Base-by-base conservation (phyloP, 192 early-diverging fungal species). In the Gryganskiella cystojenkinii region DNA sequence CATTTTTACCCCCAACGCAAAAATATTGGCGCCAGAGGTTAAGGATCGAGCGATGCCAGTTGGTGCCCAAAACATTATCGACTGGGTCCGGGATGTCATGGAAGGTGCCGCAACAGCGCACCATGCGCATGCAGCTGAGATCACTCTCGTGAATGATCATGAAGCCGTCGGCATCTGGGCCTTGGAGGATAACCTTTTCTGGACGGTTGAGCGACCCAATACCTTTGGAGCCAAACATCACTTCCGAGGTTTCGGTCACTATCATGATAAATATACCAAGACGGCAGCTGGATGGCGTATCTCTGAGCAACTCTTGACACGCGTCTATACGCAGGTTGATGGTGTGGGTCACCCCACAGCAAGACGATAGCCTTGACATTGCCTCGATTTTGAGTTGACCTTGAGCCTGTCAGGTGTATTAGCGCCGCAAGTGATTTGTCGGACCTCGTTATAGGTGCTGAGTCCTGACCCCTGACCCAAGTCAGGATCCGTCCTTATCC, bases 21-120 rank as follows among this genome's bases (percentile, higher is more conserved):
- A 49, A 49, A 49, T 49, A 49, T 49, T 14, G 47, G 47, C 47
- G 7, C 47, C 47, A 19, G 47, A 49, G 22, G 47, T n/a, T 49
- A n/a, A 6, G 47, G 47, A 49, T 49, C 47, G 47, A 14, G 47
- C 19, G 47, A 49, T 49, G 19, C 19, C 47, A 19, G 47, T 20
- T 49, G 47, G 47, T 49, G 47, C 47, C 19, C 8, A 49, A 13
- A 19, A 6, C 47, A 49, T 49, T 49, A 14, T 49, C 47, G 47
- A 49, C 6, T 49, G 47, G 47, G 47, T 49, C 19, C 22, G 47
- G 19, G 19, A n/a, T 5, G 19, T 49, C 47, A n/a, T 49, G 47
- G 47, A 49, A 49, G 19, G 47, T 49, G 19, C 47, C 47, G 47
- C 47, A 6, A 24, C 47, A 24, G 47, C 47, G 47, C 13, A 6